Percentiles rank a stretch among this genome's conserved stretches.
Evolutionary conservation across 2,329 filamentous ascomycete genomes (phyloP).

Genomic region (Fusarium sulawesiense): DNA sequence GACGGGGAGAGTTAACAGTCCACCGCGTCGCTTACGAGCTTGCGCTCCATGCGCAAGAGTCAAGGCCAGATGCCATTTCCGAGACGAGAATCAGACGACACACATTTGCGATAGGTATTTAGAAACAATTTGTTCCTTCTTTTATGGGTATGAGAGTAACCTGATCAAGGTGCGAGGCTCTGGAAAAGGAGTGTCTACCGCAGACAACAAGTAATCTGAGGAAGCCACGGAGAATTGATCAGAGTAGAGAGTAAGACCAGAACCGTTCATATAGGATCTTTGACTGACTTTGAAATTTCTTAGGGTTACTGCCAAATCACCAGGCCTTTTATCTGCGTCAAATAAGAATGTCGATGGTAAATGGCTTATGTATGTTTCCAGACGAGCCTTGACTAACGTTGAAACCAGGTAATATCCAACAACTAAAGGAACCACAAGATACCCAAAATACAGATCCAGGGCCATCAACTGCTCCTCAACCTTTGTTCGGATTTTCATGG

Average conservation of each 20-base stretch:
- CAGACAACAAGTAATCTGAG: slow-evolving; percentile 48
- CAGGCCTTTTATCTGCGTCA: not conserved
- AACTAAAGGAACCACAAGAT: not conserved
- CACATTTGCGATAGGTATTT: slow-evolving; percentile 48
- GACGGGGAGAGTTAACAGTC: slow-evolving; percentile 40
- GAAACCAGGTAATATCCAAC: not conserved
- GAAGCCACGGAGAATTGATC: slow-evolving; percentile 48
- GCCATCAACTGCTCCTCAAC: not conserved
- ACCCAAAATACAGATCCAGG: not conserved
- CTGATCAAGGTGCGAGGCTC: slow-evolving; percentile 41
- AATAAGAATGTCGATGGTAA: not conserved
- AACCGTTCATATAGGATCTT: not conserved
- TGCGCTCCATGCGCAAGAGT: slow-evolving; percentile 47
- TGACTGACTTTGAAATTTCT: not conserved
- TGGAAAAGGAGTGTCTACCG: slow-evolving; percentile 45
- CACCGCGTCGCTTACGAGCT: slow-evolving; percentile 47
- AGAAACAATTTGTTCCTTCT: not conserved
- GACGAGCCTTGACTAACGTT: not conserved
- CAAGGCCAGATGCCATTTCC: slow-evolving; percentile 49
- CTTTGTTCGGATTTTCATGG: slow-evolving; percentile 55
- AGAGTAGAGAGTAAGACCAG: slow-evolving; percentile 39
- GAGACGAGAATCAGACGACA: slow-evolving; percentile 32
- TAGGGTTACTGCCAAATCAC: not conserved
- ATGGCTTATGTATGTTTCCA: not conserved
- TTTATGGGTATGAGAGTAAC: not conserved